These are phyloP conservation scores for Pichia sp. DNA, from an alignment of 1,139 yeast genomes.

Conservation along the genomic window DNA sequence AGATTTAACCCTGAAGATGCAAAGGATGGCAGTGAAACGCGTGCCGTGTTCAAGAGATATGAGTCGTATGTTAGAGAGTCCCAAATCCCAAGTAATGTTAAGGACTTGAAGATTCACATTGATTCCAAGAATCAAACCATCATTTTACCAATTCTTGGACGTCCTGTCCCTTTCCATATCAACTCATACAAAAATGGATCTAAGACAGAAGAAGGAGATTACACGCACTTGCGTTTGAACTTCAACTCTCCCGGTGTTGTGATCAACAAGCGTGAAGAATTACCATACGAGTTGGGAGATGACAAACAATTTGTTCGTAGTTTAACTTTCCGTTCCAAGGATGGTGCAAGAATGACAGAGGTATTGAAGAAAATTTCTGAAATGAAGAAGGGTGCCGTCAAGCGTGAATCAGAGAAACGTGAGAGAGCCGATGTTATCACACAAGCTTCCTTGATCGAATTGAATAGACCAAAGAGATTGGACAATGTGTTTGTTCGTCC, in stretches of 20 bases:
- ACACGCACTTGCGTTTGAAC: conserved; percentile 81
- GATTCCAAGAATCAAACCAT: conserved; percentile 87
- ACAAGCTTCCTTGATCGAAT: conserved; percentile 82
- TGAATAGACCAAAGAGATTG: conserved; percentile 74
- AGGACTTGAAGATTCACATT: conserved; percentile 80
- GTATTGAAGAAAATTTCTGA: conserved; percentile 88
- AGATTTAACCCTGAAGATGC: conserved; percentile 75
- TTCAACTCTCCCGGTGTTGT: conserved; percentile 83
- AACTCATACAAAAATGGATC: conserved; percentile 92
- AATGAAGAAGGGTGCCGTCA: conserved; percentile 84
- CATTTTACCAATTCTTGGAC: conserved; percentile 83
- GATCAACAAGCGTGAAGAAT: conserved; percentile 56
- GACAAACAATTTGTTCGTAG: conserved; percentile 84
- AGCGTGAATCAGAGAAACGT: conserved; percentile 85
- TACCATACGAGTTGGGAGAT: conserved; percentile 86
- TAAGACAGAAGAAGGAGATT: conserved; percentile 94
- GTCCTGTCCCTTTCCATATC: conserved; percentile 98
- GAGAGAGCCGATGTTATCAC: conserved; percentile 93
- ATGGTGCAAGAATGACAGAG: conserved; percentile 86
- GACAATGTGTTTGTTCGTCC: conserved; percentile 92
- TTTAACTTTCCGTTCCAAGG: conserved; percentile 82
- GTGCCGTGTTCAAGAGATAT: conserved; percentile 78
- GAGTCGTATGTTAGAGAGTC: conserved; percentile 92
- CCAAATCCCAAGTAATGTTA: conserved; percentile 78
- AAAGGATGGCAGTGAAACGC: conserved; percentile 53